phyloP scores from a whole-genome alignment of 805 yeast genomes.

The Cyberlindnera xylosilytica region DNA sequence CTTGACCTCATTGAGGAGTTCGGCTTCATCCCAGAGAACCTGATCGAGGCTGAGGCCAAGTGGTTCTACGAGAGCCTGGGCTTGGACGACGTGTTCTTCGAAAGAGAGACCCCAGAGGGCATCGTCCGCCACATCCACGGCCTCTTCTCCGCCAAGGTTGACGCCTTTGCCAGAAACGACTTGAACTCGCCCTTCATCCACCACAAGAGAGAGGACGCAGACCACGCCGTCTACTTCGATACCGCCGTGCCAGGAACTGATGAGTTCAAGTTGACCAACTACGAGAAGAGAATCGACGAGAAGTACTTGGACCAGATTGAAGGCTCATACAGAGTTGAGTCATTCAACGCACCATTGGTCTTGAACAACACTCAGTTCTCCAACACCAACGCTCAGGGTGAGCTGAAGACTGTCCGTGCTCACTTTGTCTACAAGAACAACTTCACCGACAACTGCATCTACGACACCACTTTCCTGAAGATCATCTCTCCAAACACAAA shows the following conservation, averaged over 20 bases:
- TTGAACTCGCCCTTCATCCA: conserved; percentile 60
- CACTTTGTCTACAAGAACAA: conserved; percentile 80
- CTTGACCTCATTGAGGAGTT: conserved; percentile 75
- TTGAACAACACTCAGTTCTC: conserved; percentile 33
- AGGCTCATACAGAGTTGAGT: conserved; percentile 66
- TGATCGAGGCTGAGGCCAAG: conserved; percentile 80
- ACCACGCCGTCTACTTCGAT: conserved; percentile 90
- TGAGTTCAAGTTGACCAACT: conserved; percentile 42
- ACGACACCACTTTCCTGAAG: conserved; percentile 74
- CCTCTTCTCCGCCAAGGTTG: conserved; percentile 87
- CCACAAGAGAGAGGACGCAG: conserved; percentile 74
- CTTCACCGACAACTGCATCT: conserved; percentile 51
- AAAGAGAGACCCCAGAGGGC: conserved; percentile 75
- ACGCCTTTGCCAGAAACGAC: conserved; percentile 70
- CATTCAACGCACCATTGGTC: conserved; percentile 64
- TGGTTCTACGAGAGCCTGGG: conserved; percentile 90
- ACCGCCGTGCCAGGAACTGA: conserved; percentile 53
- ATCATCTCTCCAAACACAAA: conserved; percentile 82
- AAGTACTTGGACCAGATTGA: conserved; percentile 61
- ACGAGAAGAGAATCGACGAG: conserved; percentile 79
- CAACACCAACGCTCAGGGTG: conserved; percentile 19
- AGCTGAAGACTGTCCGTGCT: conserved; percentile 55
- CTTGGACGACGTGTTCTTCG: conserved; percentile 89
- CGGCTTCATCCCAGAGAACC: conserved; percentile 85
- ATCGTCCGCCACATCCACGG: conserved; percentile 85